Evolutionary conservation across 1,284 basidiomycete genomes (phyloP), one percentile per base, ranked within the genome.

Genomic region (Volvariella surrecta): DNA sequence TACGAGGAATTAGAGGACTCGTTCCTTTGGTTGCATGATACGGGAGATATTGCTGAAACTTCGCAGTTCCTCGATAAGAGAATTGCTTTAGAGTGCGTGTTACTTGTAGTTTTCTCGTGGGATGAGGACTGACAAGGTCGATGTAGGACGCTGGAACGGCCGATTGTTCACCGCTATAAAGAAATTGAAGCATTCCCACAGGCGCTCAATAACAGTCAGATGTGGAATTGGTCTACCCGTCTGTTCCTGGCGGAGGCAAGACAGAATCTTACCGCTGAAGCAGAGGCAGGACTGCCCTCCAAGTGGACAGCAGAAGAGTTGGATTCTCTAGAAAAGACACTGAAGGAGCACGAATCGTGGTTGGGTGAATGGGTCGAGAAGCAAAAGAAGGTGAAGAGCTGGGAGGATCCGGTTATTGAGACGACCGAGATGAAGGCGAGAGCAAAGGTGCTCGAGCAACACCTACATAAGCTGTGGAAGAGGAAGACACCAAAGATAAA

Each of bases 261-360:
- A 4, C 58, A 73, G 48, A 94, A 88, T 60, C 62, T 89, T 48
- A 82, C 80, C 3, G 63, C 63, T 3, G 82, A 85, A 52, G 62
- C 66, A 11, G 66, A 67, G 17, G 64, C 68, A 1, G 79, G 73
- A 15, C 61, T 77, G 7, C 78, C 79, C 1, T 80, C 84, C 1
- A 84, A 83, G 56, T 93, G 82, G 76, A 91, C 89, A 2, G 58
- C 68, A 20, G 83, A 82, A n/a, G 93, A 95, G 59, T 68, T 95
- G 21, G 79, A 82, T 45, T 68, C 58, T 3, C 76, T 95, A 16
- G 83, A 91, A 59, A 75, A 72, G 55, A 70, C 79, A 45, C 66
- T 94, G 48, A 76, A 74, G 56, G 86, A 88, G 40, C 80, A 89
- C 54, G 87, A 89, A 63, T 52, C 60, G 24, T 96, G 92, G 90